Evolutionary conservation across 2,329 filamentous ascomycete genomes (phyloP), one percentile per base, ranked within the genome.

Genomic region (Chaetomium sp.): DNA sequence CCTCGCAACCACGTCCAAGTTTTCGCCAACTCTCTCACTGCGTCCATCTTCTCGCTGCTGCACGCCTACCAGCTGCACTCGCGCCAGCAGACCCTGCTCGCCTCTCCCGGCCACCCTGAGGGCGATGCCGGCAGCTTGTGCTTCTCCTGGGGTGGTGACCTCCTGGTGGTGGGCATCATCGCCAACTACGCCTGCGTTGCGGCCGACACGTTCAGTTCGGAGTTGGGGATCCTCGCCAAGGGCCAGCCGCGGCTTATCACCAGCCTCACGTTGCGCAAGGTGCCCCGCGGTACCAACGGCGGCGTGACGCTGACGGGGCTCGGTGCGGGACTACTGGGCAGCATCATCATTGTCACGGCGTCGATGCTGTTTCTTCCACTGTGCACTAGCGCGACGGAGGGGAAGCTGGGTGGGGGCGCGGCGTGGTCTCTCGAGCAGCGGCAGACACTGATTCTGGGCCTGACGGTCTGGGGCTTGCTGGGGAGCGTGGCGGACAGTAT

Each of bases 141-240:
- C 70, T 86, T 75, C 66, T 71, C 76, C 0, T 85, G 80, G 80
- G 75, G 75, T 49, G 84, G 84, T 38, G 84, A 86, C 64, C 69
- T 87, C 5, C 74, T 86, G 4, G 74, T 86, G 9, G 67, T 87
- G 19, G 85, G 85, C 10, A 85, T 87, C 62, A 81, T 88, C 62
- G 82, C 84, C 43, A 92, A 96, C 73, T 99, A 99, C 67, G 92
- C 91, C 33, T 89, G 89, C 49, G 91, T 95, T 8, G 85, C 90
- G 19, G 89, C 92, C 49, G 94, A 99, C 70, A 99, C 94, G 0
- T 94, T 96, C 69, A 91, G 88, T 55, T 96, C 91, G 9, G 94
- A 99, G 74, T 84, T 99, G 19, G 94, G 94, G 11, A 99, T 99
- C 55, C 78, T 99, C 10, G 87, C 91, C 6, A 82, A 79, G 57